Evolutionary conservation across 2,329 filamentous ascomycete species (phyloP).

Genomic region (Curvularia verruculosa): DNA sequence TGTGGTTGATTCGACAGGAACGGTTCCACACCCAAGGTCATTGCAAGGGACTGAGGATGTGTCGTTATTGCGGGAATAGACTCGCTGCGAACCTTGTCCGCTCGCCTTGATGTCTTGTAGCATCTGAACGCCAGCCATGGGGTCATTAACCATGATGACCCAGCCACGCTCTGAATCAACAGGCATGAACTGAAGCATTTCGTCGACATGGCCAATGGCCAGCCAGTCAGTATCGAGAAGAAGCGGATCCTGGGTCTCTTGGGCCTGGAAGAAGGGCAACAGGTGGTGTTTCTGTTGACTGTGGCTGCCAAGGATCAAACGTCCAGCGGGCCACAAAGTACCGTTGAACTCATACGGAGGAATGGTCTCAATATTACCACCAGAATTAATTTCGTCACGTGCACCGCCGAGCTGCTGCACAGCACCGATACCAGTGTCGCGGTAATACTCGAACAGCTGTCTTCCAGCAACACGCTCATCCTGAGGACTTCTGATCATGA

Average conservation of each 20-base stretch:
- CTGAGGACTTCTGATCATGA: constrained; percentile 42
- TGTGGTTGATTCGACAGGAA: not conserved
- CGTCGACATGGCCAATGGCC: constrained; percentile 43
- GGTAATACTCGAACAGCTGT: constrained; percentile 44
- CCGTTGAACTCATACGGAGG: constrained; percentile 38
- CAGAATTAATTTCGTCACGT: constrained; percentile 28
- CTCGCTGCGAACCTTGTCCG: not conserved
- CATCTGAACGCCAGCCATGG: not conserved
- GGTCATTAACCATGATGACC: not conserved
- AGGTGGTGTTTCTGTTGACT: constrained; percentile 26
- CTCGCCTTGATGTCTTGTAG: not conserved
- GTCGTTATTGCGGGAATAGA: constrained; percentile 3
- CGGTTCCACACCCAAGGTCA: not conserved
- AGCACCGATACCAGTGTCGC: constrained; percentile 39
- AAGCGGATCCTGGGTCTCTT: constrained; percentile 47
- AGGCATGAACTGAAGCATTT: constrained; percentile 46
- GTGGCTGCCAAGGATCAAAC: constrained; percentile 29
- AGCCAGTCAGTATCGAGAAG: constrained; percentile 46
- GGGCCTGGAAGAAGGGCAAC: constrained; percentile 39
- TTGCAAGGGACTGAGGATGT: not conserved
- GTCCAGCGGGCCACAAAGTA: constrained; percentile 24
- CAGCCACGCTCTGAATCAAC: not conserved
- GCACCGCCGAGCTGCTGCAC: constrained; percentile 35
- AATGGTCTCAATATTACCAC: constrained; percentile 50
- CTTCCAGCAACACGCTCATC: constrained; percentile 35